Base-by-base conservation (phyloP, 1,284 basidiomycete genomes). In the Xerocomus minutiporus region DNA sequence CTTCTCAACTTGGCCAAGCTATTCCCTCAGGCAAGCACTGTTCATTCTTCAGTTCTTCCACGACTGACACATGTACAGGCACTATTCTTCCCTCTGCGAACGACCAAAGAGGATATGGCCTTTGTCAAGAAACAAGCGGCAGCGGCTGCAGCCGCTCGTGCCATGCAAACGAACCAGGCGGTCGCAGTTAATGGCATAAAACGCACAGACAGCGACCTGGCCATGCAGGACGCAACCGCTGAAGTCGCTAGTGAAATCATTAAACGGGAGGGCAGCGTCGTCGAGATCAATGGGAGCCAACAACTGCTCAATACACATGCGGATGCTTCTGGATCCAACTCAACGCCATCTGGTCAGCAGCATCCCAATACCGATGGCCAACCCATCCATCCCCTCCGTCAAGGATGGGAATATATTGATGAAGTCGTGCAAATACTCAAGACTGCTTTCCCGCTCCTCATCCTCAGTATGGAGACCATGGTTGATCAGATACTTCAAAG, bases 401-500 rank as follows among this genome's bases (percentile, higher is more conserved):
- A 90, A 62, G 84, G 92, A 29, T 93, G 86, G 82, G 96, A 98
- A 55, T 83, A 91, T 63, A 86, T 97, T 13, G 97, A 99, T 46
- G 97, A 99, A 65, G 86, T 99, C 57, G 84, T 95, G 46, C 90
- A 95, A 65, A 88, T 94, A 51, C 79, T 99, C 64, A 99, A 99
- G 76, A 98, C 96, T 0, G 90, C 93, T 1, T 97, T 97, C 77
- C 97, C 97, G 0, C 80, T 99, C 15, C 80, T 99, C 23, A 92
- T 96, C 26, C 77, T 98, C 31, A 97, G 93, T 51, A 82, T 99
- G 79, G 97, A 99, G 73, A 97, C 94, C 45, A 91, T 99, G 79
- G 91, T 97, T 20, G 97, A 99, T 64, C 96, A 99, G 71, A 90
- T 99, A 60, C 81, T 86, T 40, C 83, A 87, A 57, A 84, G 95